phyloP scores from a whole-genome alignment of 352 stramenopile genomes.

The Albugo laibachii region DNA sequence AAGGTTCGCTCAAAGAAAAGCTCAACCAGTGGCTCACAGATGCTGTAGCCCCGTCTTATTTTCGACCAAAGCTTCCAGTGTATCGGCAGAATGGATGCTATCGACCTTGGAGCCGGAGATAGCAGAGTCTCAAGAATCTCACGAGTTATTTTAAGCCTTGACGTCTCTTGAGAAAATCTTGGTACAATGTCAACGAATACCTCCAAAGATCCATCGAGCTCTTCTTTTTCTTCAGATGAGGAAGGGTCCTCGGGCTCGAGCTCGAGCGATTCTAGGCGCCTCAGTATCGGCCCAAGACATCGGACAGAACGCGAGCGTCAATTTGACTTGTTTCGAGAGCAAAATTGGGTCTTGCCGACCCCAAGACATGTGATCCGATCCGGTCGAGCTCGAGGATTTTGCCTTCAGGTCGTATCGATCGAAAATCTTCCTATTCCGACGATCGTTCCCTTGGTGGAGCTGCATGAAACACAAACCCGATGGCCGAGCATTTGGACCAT shows the following conservation, averaged over 20 bases:
- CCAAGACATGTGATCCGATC: conserved; percentile 24
- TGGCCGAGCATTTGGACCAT: conserved; percentile 21
- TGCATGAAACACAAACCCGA: conserved; percentile 20
- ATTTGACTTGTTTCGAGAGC: conserved; percentile 59
- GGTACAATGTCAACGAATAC: neutral
- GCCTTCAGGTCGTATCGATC: conserved; percentile 39
- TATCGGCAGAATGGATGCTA: conserved; percentile 59
- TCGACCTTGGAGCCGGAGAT: conserved; percentile 69
- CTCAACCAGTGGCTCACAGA: neutral
- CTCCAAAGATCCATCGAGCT: neutral
- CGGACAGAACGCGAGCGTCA: conserved; percentile 42
- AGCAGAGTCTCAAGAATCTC: conserved; percentile 12
- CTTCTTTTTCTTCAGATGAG: neutral
- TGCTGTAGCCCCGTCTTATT: conserved; percentile 40
- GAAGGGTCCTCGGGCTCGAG: neutral
- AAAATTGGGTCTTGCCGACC: conserved; percentile 39
- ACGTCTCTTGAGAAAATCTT: neutral
- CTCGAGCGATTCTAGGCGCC: neutral
- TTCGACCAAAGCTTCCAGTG: conserved; percentile 48
- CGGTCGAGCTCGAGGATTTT: conserved; percentile 37
- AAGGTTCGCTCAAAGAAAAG: conserved; percentile 16
- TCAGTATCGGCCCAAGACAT: conserved; percentile 6
- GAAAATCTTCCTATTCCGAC: conserved; percentile 46
- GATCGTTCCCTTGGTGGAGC: conserved; percentile 12
- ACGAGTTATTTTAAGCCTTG: neutral